Percentiles rank a stretch among this genome's conserved stretches.
Evolutionary conservation across 2,329 filamentous ascomycete species (phyloP).

Genomic region (Aspergillus novofumigatus): DNA sequence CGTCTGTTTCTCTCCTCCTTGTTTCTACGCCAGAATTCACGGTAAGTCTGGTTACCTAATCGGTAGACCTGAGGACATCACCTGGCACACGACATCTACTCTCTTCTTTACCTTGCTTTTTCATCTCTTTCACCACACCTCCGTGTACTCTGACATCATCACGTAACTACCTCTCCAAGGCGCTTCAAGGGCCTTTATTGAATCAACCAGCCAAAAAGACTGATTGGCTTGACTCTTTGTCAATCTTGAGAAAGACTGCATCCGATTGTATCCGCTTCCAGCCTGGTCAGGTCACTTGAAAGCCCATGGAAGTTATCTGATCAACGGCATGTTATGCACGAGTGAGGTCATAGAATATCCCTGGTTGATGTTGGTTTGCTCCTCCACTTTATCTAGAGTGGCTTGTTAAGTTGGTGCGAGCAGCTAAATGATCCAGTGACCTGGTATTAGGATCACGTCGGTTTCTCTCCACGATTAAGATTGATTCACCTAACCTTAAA

Average conservation of each 20-base stretch:
- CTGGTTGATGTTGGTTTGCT: neutral
- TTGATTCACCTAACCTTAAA: neutral
- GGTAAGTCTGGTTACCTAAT: neutral
- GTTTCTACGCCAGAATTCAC: neutral
- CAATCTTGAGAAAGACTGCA: neutral
- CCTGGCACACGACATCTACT: neutral
- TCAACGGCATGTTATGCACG: neutral
- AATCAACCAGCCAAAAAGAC: neutral
- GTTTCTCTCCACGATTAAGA: neutral
- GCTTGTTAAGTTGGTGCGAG: neutral
- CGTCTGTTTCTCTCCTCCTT: neutral
- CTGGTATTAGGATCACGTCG: neutral
- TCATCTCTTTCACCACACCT: neutral
- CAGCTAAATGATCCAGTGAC: neutral
- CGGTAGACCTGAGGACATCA: neutral
- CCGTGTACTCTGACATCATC: neutral
- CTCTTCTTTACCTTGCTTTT: neutral
- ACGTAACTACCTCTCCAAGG: neutral
- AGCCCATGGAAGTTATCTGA: neutral
- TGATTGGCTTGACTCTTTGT: neutral
- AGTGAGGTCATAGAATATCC: neutral
- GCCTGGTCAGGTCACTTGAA: neutral
- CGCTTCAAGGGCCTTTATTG: neutral
- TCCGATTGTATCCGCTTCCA: neutral
- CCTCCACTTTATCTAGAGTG: neutral